Evolutionary conservation across 768 basidiomycete genomes (phyloP), one percentile per base, ranked within the genome.

Genomic region (Pleurotus salmoneostramineus): DNA sequence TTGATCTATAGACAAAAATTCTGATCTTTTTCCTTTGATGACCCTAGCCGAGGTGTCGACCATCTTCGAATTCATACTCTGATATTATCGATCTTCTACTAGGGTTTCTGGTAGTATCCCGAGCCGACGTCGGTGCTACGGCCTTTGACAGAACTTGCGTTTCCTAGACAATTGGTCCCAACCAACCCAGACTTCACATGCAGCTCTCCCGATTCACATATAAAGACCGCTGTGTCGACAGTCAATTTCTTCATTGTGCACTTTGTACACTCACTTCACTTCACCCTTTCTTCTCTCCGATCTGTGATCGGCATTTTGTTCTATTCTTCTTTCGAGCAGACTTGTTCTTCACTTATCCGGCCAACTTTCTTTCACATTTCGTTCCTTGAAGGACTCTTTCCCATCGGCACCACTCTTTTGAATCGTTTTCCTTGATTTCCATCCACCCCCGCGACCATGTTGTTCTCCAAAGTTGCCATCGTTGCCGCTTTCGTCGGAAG

Each of bases 241-340:
- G 11, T 34, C 52, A 7, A 6, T 37, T 31, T 42, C 52, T 21
- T 54, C 52, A 54, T 31, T 54, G 52, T 54, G 52, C 52, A 27
- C 27, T 54, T 54, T 54, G 52, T 54, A 54, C 52, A 54, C 52
- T 54, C 52, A 54, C 52, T 54, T 40, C 37, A 40, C 37, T 40
- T 40, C 37, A 40, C 8, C 37, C 37, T 40, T n/a, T 42, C 31
- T 31, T 43, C 52, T 17, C 17, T 54, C 52, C 52, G 52, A 42
- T 54, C 52, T 42, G 52, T 43, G 52, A 54, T 54, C 52, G 52
- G 52, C 52, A 31, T 54, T 54, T 40, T 54, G 52, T 54, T 54
- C 52, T 54, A 54, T 54, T 54, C 52, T 14, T 43, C 35, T 27
- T 27, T 27, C 21, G 2, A 27, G 21, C 35, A 54, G 34, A 40